Evolutionary conservation across 768 basidiomycete species (phyloP).

Genomic region (Neoboletus subvelutipes): DNA sequence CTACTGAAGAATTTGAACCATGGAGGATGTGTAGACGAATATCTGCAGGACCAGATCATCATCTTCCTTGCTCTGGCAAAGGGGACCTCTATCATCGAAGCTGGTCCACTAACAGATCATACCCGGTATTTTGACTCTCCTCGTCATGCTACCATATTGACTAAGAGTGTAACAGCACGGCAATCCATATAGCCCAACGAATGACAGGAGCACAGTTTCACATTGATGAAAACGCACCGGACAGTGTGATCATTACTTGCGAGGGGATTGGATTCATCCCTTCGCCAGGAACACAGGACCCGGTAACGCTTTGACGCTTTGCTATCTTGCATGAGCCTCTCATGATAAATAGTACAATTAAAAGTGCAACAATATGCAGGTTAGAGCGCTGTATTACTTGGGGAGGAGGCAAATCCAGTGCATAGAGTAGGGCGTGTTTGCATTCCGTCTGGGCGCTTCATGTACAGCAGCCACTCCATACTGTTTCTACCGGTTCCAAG

Average conservation of each 20-base stretch:
- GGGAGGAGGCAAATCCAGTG: constrained; percentile 14
- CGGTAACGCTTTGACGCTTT: not conserved
- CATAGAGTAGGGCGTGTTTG: constrained; percentile 17
- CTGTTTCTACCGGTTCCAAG: constrained; percentile 65
- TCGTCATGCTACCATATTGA: not conserved
- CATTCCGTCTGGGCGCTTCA: not conserved
- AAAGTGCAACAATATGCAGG: constrained; percentile 11
- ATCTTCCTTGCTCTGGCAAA: constrained; percentile 74
- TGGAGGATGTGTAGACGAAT: constrained; percentile 74
- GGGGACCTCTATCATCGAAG: constrained; percentile 57
- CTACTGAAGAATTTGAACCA: constrained; percentile 55
- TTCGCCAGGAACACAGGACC: not conserved
- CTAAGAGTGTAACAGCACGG: constrained; percentile 41
- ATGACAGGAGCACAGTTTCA: constrained; percentile 67
- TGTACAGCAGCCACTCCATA: constrained; percentile 1
- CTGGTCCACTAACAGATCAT: constrained; percentile 62
- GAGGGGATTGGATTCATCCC: constrained; percentile 61
- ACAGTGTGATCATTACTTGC: constrained; percentile 52
- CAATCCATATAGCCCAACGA: constrained; percentile 71
- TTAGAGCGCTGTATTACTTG: constrained; percentile 24
- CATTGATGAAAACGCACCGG: constrained; percentile 43
- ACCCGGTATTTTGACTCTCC: constrained; percentile 47
- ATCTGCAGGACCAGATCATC: constrained; percentile 74
- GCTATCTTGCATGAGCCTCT: constrained; percentile 1
- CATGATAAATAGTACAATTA: constrained; percentile 26